phyloP scores from a whole-genome alignment of 129 eudicot genomes.

The Gnaphalium uliginosum region DNA sequence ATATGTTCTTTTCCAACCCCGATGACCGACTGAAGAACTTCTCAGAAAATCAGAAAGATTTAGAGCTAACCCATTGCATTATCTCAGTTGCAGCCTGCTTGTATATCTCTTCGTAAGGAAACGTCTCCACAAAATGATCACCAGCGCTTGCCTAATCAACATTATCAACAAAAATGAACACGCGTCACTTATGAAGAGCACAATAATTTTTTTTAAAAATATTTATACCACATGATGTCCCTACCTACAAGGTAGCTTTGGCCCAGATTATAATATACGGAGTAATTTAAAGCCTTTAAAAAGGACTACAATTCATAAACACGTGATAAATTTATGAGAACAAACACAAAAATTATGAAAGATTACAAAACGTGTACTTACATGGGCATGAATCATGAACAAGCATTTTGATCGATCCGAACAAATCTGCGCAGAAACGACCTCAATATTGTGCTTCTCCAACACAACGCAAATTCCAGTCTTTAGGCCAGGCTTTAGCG shows the following conservation, averaged over 20 bases:
- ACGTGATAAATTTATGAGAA: neutral
- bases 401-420: conserved; percentile 42
- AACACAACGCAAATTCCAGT: conserved; percentile 54
- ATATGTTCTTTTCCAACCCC: neutral
- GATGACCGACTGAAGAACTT: neutral
- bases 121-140: conserved; percentile 37
- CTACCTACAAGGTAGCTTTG: too few species aligned
- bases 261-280: too few species aligned
- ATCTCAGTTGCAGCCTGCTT: conserved; percentile 76
- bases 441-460: conserved; percentile 68
- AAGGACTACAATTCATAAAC: too few species aligned
- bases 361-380: conserved; percentile 35
- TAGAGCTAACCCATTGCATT: conserved; percentile 43
- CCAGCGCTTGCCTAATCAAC: conserved; percentile 43
- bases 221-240: too few species aligned
- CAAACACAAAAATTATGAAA: neutral
- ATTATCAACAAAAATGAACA: too few species aligned
- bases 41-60: conserved; percentile 12
- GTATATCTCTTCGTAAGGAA: conserved; percentile 55
- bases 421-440: conserved; percentile 62
- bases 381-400: conserved; percentile 80
- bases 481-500: conserved; percentile 51
- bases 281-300: too few species aligned
- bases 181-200: too few species aligned
- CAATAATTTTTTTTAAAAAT: too few species aligned